These are phyloP conservation scores for Calendula officinalis DNA, from an alignment of 129 eudicot genomes.

Conservation along the genomic window DNA sequence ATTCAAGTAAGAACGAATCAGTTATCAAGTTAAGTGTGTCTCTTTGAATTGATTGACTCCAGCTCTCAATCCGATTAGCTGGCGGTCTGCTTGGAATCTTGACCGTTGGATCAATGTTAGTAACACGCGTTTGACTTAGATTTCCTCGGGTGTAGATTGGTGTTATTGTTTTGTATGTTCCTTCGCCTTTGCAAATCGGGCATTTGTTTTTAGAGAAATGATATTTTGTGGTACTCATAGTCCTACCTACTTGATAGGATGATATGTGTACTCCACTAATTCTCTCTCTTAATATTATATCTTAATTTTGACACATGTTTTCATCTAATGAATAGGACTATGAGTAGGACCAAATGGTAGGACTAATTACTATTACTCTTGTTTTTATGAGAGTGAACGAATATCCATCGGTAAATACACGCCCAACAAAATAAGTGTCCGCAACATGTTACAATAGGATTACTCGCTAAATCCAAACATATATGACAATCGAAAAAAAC, in stretches of 20 bases:
- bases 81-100: slow-evolving; percentile 2
- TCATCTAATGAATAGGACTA: no score
- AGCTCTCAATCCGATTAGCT: slow-evolving; percentile 10
- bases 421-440: slow-evolving; percentile 14
- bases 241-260: no score
- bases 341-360: no score
- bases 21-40: no score
- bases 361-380: no score
- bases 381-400: neutral
- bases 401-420: slow-evolving; percentile 9
- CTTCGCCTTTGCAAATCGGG: slow-evolving; percentile 12
- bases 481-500: slow-evolving; percentile 18
- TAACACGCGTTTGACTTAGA: neutral
- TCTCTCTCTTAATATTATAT: no score
- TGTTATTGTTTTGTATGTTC: neutral
- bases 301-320: no score
- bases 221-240: no score
- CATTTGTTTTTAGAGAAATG: slow-evolving; percentile 5
- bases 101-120: neutral
- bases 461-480: slow-evolving; percentile 17
- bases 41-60: slow-evolving; percentile 14
- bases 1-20: no score
- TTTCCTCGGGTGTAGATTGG: slow-evolving; percentile 14
- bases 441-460: slow-evolving; percentile 12
- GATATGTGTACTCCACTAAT: no score